Percentiles rank a stretch among this genome's conserved stretches.
phyloP scores from a whole-genome alignment of 345 rosid genomes.

The Euphorbia tirucalli region DNA sequence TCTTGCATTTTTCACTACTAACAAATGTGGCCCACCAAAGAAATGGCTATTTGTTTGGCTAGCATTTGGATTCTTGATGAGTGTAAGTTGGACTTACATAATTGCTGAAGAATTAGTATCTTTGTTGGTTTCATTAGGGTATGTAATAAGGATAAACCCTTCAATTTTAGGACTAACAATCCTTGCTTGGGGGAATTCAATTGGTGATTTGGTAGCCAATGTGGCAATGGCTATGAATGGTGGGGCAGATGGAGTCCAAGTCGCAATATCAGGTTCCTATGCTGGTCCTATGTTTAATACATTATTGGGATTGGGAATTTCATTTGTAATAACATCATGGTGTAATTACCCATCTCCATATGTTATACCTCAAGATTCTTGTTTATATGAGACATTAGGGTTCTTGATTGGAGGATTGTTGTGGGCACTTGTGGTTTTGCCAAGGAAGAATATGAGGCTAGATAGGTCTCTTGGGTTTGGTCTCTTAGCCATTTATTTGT shows the following conservation, averaged over 20 bases:
- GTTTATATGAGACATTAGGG: constrained; percentile 64
- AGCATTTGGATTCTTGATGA: constrained; percentile 78
- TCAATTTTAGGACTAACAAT: constrained; percentile 82
- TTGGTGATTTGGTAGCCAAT: constrained; percentile 84
- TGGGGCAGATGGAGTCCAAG: constrained; percentile 74
- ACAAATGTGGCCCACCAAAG: constrained; percentile 58
- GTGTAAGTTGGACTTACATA: constrained; percentile 84
- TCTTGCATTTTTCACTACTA: constrained; percentile 56
- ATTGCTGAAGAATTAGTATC: constrained; percentile 81
- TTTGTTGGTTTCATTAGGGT: constrained; percentile 60
- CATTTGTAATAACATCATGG: constrained; percentile 66
- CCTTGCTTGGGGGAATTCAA: constrained; percentile 94
- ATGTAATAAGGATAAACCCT: constrained; percentile 66
- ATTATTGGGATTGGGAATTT: constrained; percentile 67
- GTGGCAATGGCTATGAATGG: constrained; percentile 74
- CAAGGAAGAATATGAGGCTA: constrained; percentile 63
- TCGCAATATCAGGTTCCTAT: constrained; percentile 89
- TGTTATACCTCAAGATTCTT: constrained; percentile 55
- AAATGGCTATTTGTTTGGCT: constrained; percentile 67
- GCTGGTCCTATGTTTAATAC: constrained; percentile 94
- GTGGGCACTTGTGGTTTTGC: constrained; percentile 81
- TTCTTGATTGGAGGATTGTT: constrained; percentile 67
- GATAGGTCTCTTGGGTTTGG: constrained; percentile 67
- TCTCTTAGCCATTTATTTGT: constrained; percentile 66
- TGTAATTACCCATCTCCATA: constrained; percentile 50